phyloP scores from a whole-genome alignment of 1,284 basidiomycete species.

The Irpex lacteus region DNA sequence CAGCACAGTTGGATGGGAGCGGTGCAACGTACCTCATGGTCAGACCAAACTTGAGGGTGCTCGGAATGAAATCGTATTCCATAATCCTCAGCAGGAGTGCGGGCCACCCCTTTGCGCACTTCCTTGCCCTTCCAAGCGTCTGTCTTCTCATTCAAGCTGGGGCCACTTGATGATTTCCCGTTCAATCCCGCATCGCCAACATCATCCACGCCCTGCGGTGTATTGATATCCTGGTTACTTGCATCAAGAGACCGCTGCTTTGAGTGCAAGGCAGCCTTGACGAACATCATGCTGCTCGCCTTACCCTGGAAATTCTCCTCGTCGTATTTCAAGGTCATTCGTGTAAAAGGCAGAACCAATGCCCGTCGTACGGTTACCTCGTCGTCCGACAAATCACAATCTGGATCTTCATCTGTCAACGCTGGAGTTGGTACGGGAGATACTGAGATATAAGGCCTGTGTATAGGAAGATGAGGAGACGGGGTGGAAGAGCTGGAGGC shows the following conservation, averaged over 20 bases:
- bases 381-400: conserved; percentile 4
- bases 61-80: no score
- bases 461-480: background rate
- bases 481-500: background rate
- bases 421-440: background rate
- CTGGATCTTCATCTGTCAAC: background rate
- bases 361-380: background rate
- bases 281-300: conserved; percentile 9
- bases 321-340: background rate
- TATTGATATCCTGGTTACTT: background rate
- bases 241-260: conserved; percentile 1
- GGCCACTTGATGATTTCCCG: no score
- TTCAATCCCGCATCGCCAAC: no score
- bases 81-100: background rate
- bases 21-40: conserved; percentile 2
- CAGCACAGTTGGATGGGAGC: background rate
- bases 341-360: background rate
- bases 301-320: conserved; percentile 12
- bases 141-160: no score
- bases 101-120: background rate
- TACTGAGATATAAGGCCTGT: background rate
- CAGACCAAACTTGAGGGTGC: background rate
- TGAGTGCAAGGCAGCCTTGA: conserved; percentile 9
- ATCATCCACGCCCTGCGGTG: no score
- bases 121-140: background rate